Evolutionary conservation across 2,329 filamentous ascomycete species (phyloP).

Genomic region (Aspergillus carbonarius): DNA sequence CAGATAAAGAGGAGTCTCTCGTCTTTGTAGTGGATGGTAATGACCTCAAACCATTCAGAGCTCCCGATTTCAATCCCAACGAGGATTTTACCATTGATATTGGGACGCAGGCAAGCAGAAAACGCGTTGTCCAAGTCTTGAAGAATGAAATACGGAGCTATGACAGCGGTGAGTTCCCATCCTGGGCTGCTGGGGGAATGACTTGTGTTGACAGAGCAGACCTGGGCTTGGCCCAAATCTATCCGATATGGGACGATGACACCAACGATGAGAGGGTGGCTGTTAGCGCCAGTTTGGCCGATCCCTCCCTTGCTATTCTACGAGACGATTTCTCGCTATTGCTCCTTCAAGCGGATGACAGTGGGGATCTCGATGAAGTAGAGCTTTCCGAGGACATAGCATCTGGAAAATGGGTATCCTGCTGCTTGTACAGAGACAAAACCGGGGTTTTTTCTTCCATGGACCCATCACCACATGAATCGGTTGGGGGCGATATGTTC

Average conservation of each 20-base stretch:
- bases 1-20: conserved; percentile 72
- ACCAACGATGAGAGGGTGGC: conserved; percentile 74
- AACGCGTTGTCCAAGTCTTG: conserved; percentile 81
- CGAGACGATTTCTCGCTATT: conserved; percentile 80
- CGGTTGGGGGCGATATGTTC: conserved; percentile 54
- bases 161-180: conserved; percentile 67
- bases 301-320: conserved; percentile 80
- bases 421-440: conserved; percentile 75
- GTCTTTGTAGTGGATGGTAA: conserved; percentile 74
- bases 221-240: conserved; percentile 82
- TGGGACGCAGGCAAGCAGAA: conserved; percentile 75
- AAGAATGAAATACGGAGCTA: conserved; percentile 87
- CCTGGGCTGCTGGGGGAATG: conserved; percentile 4
- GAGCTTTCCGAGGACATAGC: conserved; percentile 61
- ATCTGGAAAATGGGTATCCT: conserved; percentile 73
- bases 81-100: conserved; percentile 85
- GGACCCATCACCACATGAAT: conserved; percentile 19
- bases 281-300: conserved; percentile 76
- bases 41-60: conserved; percentile 71
- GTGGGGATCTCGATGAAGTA: conserved; percentile 81
- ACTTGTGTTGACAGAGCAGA: conserved; percentile 51
- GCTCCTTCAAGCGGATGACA: conserved; percentile 74
- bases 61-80: conserved; percentile 87
- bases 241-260: conserved; percentile 89
- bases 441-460: conserved; percentile 54